Evolutionary conservation across 768 basidiomycete species (phyloP), one percentile per base, ranked within the genome.

Genomic region (Trametes sanguinea): DNA sequence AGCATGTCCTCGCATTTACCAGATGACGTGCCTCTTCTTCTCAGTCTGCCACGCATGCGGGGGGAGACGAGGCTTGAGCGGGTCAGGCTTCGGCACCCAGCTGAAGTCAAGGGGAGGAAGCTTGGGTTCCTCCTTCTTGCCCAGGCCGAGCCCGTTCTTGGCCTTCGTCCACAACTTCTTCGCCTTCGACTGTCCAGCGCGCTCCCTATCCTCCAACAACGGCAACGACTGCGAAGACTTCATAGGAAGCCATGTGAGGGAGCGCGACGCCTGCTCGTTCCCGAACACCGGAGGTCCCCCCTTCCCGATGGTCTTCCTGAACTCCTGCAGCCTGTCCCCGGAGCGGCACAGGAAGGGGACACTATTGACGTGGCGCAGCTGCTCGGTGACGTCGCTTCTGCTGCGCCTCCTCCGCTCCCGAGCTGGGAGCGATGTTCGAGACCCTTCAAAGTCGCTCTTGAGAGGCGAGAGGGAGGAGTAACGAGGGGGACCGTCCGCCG

Each of bases 381-480:
- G 40, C n/a, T 17, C 48, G 1, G 57, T 58, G 13, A 43, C 57
- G 40, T 58, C 57, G 57, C 57, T 58, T 29, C 50, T 47, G 39
- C 40, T 51, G 14, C 57, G 57, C 48, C 9, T 10, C 27, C 56
- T 35, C 10, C 29, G 7, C 6, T 39, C 7, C 11, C 39, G 57
- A 2, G 14, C 7, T 8, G 37, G 44, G 30, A 40, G 56, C 2
- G 57, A 10, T 6, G 48, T 17, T 1, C 48, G 10, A 9, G 57
- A 58, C 9, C 48, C 57, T 8, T 40, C 29, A 16, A 43, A 43
- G 29, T 7, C 16, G 27, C 37, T 48, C 39, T 48, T 42, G 14
- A 58, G 39, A 30, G 57, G 48, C 0, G 57, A 58, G 9, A 58
- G 48, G 16, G 16, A n/a, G 29, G 57, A 58, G 40, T 58, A 58